Base-by-base conservation (phyloP, 768 basidiomycete species). In the Dendrothele bispora region DNA sequence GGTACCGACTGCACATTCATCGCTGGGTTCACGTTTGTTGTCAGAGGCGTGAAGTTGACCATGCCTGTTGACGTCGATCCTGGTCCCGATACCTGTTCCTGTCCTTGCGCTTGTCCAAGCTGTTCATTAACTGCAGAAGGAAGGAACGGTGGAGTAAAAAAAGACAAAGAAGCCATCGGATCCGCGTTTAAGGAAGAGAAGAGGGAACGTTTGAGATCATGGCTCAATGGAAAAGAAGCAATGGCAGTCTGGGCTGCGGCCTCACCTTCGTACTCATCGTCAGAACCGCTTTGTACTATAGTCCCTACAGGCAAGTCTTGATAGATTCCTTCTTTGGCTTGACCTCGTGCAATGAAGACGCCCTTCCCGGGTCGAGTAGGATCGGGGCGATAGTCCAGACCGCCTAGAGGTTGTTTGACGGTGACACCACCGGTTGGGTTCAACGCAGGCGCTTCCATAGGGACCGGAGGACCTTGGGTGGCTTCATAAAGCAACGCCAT, bases 401-500 rank as follows among this genome's bases (percentile, higher is more conserved):
- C 73, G 20, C 61, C 66, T 4, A 77, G 58, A 5, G 76, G 79
- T n/a, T 72, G 75, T 53, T 74, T 78, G 42, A 67, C 78, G 28
- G 71, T 81, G 49, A 80, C 82, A 24, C 86, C 85, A 1, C 90
- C 87, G 0, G 78, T 84, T 3, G 94, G 92, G 61, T 93, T 94
- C 48, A 92, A 73, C 14, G 79, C 72, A 8, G 85, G 82, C 0
- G 82, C 73, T 55, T 83, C 78, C 44, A 82, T 65, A 7, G 71
- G 72, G 50, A 71, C 58, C 40, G 62, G 71, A 39, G 60, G 76
- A n/a, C 86, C 86, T 63, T 90, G 87, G n/a, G 95, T 95, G 11
- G 94, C 91, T 68, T 95, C 92, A 64, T 91, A 95, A 28, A 97
- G 73, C 21, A 98, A 73, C 5, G 88, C 78, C 55, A 97, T 95